Evolutionary conservation across 164 flowering plant genomes (phyloP), one percentile per base, ranked within the genome.

Genomic region (Annona squamosa): DNA sequence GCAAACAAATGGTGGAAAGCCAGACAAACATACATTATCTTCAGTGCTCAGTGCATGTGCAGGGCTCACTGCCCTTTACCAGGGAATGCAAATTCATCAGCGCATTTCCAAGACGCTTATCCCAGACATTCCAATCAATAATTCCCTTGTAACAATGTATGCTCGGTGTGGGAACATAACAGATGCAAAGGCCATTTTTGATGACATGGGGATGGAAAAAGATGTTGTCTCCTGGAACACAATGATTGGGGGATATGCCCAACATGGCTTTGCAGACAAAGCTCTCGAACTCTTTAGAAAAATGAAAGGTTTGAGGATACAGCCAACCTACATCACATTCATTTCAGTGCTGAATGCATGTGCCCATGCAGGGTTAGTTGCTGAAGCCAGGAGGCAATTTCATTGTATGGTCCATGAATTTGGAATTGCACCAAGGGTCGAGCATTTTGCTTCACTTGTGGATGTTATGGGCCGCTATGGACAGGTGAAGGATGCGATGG

Each of bases 181-280:
- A 5, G 70, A 76, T n/a, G 74, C 71, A 9, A 76, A 19, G 69
- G n/a, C 63, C 18, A 47, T 71, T 46, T 76, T 76, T 42, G 62
- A 76, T 19, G 71, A 57, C 16, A 71, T 67, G 74, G 26, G 26
- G n/a, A 66, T 63, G 43, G 37, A 16, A 43, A 76, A 59, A 59
- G 78, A 76, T 46, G 68, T 76, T 2, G 46, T 76, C 42, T 71
- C 78, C 43, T 76, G 78, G 78, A 76, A 76, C 67, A 74, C 78
- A 19, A 65, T 76, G 65, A 76, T 76, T 52, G 74, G 78, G 0
- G 78, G 78, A 0, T 76, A 76, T 71, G 78, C 78, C 16, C 67
- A 71, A 46, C 70, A 76, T 66, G 74, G 78, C n/a, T 59, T 59
- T 59, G 78, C 74, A 4, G 43, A 63, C 18, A 71, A 76, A 71